Conservation (phyloP, 306 rosid genomes). For the Vigna hirtella region DNA sequence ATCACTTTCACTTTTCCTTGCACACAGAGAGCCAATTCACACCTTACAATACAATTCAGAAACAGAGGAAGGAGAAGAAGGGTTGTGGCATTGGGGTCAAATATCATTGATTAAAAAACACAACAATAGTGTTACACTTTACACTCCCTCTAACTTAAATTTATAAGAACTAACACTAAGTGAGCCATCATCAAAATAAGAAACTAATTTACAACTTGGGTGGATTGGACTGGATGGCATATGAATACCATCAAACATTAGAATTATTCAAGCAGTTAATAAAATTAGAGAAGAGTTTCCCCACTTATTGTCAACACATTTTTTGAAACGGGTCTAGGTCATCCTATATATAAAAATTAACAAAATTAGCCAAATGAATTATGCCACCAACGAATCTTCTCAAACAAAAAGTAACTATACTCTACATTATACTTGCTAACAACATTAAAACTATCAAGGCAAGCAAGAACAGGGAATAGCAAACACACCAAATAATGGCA, state of each 20-base stretch:
- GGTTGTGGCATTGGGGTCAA: too few species aligned
- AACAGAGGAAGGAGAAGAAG: too few species aligned
- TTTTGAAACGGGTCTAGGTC: slow-evolving; percentile 90
- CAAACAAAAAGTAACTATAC: not conserved
- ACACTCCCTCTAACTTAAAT: too few species aligned
- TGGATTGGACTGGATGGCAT: not conserved
- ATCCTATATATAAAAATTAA: slow-evolving; percentile 64
- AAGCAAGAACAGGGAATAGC: not conserved
- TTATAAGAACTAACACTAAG: too few species aligned
- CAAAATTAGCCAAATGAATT: slow-evolving; percentile 35
- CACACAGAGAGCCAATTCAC: too few species aligned
- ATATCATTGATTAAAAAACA: too few species aligned
- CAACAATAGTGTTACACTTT: too few species aligned
- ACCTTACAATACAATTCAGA: too few species aligned
- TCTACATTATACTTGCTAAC: slow-evolving; percentile 4
- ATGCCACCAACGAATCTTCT: not conserved
- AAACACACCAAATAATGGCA: slow-evolving; percentile 11
- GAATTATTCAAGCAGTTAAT: not conserved
- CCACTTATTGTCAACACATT: slow-evolving; percentile 90
- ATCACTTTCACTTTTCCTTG: too few species aligned
- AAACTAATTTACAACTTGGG: slow-evolving; percentile 23
- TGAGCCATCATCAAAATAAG: slow-evolving; percentile 2
- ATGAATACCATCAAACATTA: slow-evolving; percentile 23
- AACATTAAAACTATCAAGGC: not conserved
- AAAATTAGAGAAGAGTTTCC: slow-evolving; percentile 35